Evolutionary conservation across 331 rosid genomes (phyloP).

Genomic region (Quercus lobata): DNA sequence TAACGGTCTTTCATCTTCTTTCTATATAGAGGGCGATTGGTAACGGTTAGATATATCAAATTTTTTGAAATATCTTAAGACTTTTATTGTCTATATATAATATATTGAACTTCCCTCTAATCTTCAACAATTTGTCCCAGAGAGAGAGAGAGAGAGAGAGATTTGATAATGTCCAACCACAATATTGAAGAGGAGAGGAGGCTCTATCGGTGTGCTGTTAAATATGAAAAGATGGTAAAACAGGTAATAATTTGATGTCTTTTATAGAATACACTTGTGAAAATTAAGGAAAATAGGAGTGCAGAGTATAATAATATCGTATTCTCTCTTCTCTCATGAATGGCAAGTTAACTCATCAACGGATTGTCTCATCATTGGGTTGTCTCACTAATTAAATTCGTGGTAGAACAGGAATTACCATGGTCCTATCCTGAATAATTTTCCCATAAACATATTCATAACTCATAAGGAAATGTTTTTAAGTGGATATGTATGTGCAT

Average conservation of each 20-base stretch:
- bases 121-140: slow-evolving; percentile 8
- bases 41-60: not conserved
- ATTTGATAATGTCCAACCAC: slow-evolving; percentile 26
- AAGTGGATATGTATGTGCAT: too few relatives aligned
- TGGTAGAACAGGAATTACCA: too few relatives aligned
- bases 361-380: too few relatives aligned
- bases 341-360: too few relatives aligned
- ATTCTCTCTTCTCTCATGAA: too few relatives aligned
- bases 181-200: slow-evolving; percentile 42
- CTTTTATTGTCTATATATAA: not conserved
- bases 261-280: not conserved
- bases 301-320: too few relatives aligned
- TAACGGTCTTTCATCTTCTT: not conserved
- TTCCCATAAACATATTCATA: too few relatives aligned
- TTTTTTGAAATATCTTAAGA: not conserved
- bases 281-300: too few relatives aligned
- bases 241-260: slow-evolving; percentile 37
- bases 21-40: not conserved
- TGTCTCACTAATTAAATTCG: too few relatives aligned
- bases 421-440: too few relatives aligned
- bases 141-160: not conserved
- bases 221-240: slow-evolving; percentile 36
- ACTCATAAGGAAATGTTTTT: too few relatives aligned
- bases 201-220: slow-evolving; percentile 40
- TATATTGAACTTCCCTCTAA: not conserved